A percentile compares a stretch with the other conserved stretches of the same genome.
Evolutionary conservation across 1,139 yeast species (phyloP).

Genomic region (Suhomyces bokatorum): DNA sequence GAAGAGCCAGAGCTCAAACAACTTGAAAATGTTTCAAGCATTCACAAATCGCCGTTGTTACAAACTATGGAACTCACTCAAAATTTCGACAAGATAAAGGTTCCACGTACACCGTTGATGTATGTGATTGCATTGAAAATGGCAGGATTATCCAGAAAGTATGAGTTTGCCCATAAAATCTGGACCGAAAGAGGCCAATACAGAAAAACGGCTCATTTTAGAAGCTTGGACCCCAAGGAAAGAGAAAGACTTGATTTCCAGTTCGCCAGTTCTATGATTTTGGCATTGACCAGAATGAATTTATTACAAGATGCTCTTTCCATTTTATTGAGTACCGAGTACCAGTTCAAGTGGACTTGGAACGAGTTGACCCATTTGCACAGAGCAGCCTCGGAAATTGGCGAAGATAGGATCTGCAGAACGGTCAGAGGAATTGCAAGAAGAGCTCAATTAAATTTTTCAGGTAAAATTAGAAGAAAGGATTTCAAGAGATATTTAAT

Average conservation of each 20-base stretch:
- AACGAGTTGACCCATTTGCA: slow-evolving; percentile 51
- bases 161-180: slow-evolving; percentile 58
- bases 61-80: slow-evolving; percentile 12
- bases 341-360: slow-evolving; percentile 74
- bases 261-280: slow-evolving; percentile 68
- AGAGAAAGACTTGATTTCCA: slow-evolving; percentile 60
- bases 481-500: slow-evolving; percentile 34
- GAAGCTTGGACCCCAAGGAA: slow-evolving; percentile 30
- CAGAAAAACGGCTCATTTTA: slow-evolving; percentile 57
- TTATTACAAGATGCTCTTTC: slow-evolving; percentile 69
- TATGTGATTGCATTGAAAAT: slow-evolving; percentile 69
- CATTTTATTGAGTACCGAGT: slow-evolving; percentile 63
- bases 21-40: background rate
- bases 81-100: slow-evolving; percentile 17
- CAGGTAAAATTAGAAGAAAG: slow-evolving; percentile 40
- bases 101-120: slow-evolving; percentile 51
- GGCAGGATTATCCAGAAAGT: slow-evolving; percentile 54
- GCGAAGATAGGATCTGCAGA: slow-evolving; percentile 41
- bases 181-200: slow-evolving; percentile 81
- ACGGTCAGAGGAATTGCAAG: slow-evolving; percentile 36
- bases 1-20: background rate
- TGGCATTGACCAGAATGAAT: slow-evolving; percentile 51
- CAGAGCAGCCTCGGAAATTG: slow-evolving; percentile 49
- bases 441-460: slow-evolving; percentile 36
- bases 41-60: slow-evolving; percentile 31